Evolutionary conservation across 2,329 filamentous ascomycete species (phyloP), one percentile per base, ranked within the genome.

Genomic region (Davidsoniella neocaledoniae): DNA sequence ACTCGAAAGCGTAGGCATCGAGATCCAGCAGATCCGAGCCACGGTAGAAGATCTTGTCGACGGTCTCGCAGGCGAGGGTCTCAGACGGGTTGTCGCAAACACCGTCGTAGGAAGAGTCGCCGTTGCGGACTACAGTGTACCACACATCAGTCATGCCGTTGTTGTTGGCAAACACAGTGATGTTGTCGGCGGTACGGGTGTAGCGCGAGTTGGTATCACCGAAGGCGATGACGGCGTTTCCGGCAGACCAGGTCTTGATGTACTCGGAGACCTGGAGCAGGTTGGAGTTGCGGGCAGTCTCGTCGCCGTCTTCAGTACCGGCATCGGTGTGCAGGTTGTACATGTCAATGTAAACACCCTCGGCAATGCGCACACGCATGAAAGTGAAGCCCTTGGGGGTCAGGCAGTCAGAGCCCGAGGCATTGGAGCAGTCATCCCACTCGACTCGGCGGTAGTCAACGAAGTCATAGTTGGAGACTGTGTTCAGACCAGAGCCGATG

Each of bases 331-430:
- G 79, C 5, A 83, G 57, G 59, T 83, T 83, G 65, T 82, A 82
- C 6, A 74, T 64, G 59, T 83, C 79, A 21, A 79, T 61, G 53
- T 72, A 79, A 6, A 76, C 68, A n/a, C 48, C 48, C 52, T 48
- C 48, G 7, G 66, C 68, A 12, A 81, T 56, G 17, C 67, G 62
- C 39, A 72, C 61, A 10, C 77, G 71, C 77, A 83, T 81, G 44
- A 77, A 76, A 1, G 77, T 81, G 60, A 81, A 82, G 12, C 79
- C 79, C 61, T 83, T 83, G 19, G 77, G 79, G 0, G 79, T 82
- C 54, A 82, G 63, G 58, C 79, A 83, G 60, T 83, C 79, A 1
- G 60, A 57, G 0, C 68, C 69, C 0, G 72, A 74, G 36, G 69
- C 68, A 57, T 74, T 61, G 52, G 72, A 75, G 62, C 79, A 81